phyloP scores from a whole-genome alignment of 306 rosid species.

The Quercus gilva region DNA sequence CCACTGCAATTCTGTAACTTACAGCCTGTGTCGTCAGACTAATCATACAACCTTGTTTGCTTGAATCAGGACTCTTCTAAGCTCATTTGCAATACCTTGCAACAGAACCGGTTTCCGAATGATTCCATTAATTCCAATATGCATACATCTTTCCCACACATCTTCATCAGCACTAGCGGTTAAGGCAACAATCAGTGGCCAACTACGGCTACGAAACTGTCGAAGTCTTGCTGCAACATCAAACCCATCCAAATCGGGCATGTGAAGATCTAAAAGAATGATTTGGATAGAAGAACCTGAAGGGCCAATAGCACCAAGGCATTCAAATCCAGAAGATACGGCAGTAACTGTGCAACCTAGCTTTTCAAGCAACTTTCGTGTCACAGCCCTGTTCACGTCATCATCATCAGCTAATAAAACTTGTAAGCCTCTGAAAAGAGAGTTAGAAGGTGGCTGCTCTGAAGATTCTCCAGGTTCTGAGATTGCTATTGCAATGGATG shows the following conservation, averaged over 20 bases:
- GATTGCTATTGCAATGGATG: slow-evolving; percentile 69
- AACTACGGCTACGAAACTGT: slow-evolving; percentile 68
- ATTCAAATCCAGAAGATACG: slow-evolving; percentile 83
- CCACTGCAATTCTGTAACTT: slow-evolving; percentile 18
- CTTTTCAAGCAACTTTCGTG: slow-evolving; percentile 77
- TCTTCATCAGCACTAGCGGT: slow-evolving; percentile 72
- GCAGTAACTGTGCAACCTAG: slow-evolving; percentile 79
- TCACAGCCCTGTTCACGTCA: slow-evolving; percentile 91
- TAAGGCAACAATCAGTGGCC: slow-evolving; percentile 80
- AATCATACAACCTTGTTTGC: slow-evolving; percentile 54
- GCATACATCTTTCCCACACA: slow-evolving; percentile 80
- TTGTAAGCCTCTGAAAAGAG: slow-evolving; percentile 70
- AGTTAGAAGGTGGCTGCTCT: slow-evolving; percentile 58
- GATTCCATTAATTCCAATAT: slow-evolving; percentile 78
- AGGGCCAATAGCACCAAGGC: slow-evolving; percentile 65
- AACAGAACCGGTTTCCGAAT: slow-evolving; percentile 76
- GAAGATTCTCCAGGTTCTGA: slow-evolving; percentile 78
- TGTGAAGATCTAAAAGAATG: slow-evolving; percentile 80
- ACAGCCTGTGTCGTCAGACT: slow-evolving; percentile 33
- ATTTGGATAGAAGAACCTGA: slow-evolving; percentile 64
- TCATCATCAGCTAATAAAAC: slow-evolving; percentile 77
- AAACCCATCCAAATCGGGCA: slow-evolving; percentile 79
- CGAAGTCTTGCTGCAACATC: slow-evolving; percentile 78
- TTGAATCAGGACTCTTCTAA: slow-evolving; percentile 70
- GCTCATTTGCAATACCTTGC: slow-evolving; percentile 82